Conservation (phyloP, 208 protist species). For the Dictyostelium gargantuum region DNA sequence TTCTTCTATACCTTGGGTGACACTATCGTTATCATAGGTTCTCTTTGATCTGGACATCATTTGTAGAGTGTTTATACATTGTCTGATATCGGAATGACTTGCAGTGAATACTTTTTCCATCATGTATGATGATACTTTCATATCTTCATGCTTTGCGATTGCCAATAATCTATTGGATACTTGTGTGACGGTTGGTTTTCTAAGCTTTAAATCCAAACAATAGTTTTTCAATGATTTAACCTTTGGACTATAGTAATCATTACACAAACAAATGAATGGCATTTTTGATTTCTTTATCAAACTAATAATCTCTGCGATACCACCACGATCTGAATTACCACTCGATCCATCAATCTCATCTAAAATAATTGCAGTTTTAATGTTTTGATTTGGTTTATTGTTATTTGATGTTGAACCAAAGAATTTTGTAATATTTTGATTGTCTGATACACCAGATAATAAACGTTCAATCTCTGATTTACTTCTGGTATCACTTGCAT, state of each 20-base stretch:
- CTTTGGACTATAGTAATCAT: conserved; percentile 96
- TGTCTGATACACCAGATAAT: conserved; percentile 80
- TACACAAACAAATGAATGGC: conserved; percentile 99
- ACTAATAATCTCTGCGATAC: conserved; percentile 94
- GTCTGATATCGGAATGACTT: conserved; percentile 95
- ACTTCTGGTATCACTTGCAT: conserved; percentile 98
- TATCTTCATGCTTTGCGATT: conserved; percentile 87
- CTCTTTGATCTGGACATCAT: conserved; percentile 74
- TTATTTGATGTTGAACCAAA: not conserved
- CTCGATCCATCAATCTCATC: conserved; percentile 95
- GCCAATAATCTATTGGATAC: conserved; percentile 63
- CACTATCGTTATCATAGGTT: not conserved
- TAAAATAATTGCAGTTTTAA: conserved; percentile 93
- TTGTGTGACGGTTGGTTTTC: not conserved
- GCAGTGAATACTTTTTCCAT: conserved; percentile 91
- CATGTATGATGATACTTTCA: conserved; percentile 88
- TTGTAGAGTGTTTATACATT: conserved; percentile 96
- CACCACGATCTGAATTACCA: conserved; percentile 93
- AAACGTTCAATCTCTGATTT: conserved; percentile 84
- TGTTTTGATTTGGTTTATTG: not conserved
- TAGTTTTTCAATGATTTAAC: conserved; percentile 94
- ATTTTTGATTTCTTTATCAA: conserved; percentile 92
- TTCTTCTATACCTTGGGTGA: conserved; percentile 49
- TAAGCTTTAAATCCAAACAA: conserved; percentile 95
- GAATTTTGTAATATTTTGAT: conserved; percentile 87